Percentiles rank a stretch among this genome's conserved stretches.
Conservation (phyloP, 345 rosid genomes). For the Salix koriyanagi region DNA sequence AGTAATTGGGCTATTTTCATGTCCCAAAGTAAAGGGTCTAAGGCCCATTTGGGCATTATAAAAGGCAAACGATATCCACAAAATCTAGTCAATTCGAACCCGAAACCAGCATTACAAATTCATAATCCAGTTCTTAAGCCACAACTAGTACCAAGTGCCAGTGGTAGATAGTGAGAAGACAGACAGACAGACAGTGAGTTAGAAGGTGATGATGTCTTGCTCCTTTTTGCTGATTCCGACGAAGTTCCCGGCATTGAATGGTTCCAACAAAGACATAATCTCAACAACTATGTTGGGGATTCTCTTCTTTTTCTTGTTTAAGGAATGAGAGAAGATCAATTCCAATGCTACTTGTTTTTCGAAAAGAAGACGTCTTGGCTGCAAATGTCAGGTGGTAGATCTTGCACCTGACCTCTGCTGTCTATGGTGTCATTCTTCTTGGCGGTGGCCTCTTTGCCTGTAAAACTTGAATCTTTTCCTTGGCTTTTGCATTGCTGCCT, state of each 20-base stretch:
- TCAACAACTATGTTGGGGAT: not conserved
- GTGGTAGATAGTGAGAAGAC: not conserved
- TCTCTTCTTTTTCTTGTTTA: not conserved
- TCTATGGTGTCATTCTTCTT: conserved; percentile 63
- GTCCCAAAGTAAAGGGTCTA: not conserved
- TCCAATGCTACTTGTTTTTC: not conserved
- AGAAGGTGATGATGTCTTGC: not conserved
- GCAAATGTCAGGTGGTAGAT: conserved; percentile 57
- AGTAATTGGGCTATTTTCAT: not conserved
- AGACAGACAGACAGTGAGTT: not conserved
- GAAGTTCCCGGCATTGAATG: not conserved
- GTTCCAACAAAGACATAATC: not conserved
- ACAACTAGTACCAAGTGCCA: not conserved
- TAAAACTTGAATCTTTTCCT: conserved; percentile 14
- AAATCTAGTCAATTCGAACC: not conserved
- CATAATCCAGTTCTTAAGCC: not conserved
- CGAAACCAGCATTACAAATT: not conserved
- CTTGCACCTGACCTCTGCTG: conserved; percentile 64
- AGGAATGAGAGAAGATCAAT: conserved; percentile 12
- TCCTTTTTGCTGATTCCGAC: not conserved
- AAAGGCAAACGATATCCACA: not conserved
- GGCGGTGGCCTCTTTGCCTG: conserved; percentile 82
- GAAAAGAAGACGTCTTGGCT: conserved; percentile 23
- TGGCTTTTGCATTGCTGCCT: not conserved
- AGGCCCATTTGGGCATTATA: not conserved